phyloP scores from a whole-genome alignment of 148 eudicot species.

The Camellia sinensis region DNA sequence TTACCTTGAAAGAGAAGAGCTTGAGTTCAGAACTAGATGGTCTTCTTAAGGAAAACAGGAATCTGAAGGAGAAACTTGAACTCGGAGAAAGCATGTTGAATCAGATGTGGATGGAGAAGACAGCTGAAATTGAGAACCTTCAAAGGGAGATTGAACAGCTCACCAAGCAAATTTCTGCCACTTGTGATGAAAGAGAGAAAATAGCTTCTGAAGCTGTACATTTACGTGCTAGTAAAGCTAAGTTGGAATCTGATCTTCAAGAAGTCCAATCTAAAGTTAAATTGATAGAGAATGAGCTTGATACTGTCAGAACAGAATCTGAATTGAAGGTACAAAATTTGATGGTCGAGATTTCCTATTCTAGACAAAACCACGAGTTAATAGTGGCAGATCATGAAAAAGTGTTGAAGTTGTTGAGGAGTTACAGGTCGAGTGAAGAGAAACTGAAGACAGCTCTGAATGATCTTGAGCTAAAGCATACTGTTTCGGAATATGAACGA shows the following conservation, averaged over 20 bases:
- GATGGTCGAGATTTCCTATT: constrained; percentile 41
- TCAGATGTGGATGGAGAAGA: constrained; percentile 49
- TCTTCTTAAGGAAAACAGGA: constrained; percentile 50
- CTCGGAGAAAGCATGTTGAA: constrained; percentile 44
- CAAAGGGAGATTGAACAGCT: constrained; percentile 62
- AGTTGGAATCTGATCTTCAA: constrained; percentile 51
- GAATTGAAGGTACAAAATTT: constrained; percentile 50
- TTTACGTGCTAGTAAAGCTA: constrained; percentile 52
- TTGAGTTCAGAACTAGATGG: constrained; percentile 56
- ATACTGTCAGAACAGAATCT: constrained; percentile 38
- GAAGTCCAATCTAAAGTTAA: constrained; percentile 40
- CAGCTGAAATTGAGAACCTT: constrained; percentile 55
- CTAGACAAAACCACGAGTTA: constrained; percentile 41
- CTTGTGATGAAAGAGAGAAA: constrained; percentile 40
- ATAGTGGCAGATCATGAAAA: constrained; percentile 58
- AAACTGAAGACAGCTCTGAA: constrained; percentile 37
- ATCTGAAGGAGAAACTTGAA: constrained; percentile 50
- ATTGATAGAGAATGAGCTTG: constrained; percentile 40
- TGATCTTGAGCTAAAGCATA: constrained; percentile 63
- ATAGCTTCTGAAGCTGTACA: constrained; percentile 36
- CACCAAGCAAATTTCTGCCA: constrained; percentile 44
- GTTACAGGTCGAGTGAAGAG: constrained; percentile 51
- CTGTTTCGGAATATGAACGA: constrained; percentile 61
- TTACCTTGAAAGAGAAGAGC: constrained; percentile 52
- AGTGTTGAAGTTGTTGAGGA: constrained; percentile 34